Conservation (phyloP, 2,329 filamentous ascomycete genomes). For the Diaporthe humulicola region DNA sequence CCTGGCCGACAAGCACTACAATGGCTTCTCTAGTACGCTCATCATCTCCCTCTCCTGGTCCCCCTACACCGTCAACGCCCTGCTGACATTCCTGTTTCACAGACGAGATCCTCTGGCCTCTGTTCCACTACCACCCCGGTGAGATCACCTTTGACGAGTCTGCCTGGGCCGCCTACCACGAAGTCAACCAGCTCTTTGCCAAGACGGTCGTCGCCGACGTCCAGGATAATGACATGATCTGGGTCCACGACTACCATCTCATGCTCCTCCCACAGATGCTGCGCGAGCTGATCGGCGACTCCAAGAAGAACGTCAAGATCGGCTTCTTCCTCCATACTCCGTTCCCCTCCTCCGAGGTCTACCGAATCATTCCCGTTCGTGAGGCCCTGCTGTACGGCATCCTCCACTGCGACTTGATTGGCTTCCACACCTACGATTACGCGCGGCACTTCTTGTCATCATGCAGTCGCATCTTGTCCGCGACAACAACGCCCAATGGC, state of each 20-base stretch:
- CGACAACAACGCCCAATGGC: slow-evolving; percentile 89
- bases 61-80: slow-evolving; percentile 12
- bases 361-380: slow-evolving; percentile 92
- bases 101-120: slow-evolving; percentile 98
- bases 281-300: slow-evolving; percentile 85
- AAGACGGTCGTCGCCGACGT: slow-evolving; percentile 89
- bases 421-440: slow-evolving; percentile 99
- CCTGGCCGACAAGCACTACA: slow-evolving; percentile 95
- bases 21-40: slow-evolving; percentile 91
- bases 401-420: slow-evolving; percentile 93
- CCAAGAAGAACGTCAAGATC: slow-evolving; percentile 93
- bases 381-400: slow-evolving; percentile 90
- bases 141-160: slow-evolving; percentile 98
- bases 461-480: slow-evolving; percentile 90
- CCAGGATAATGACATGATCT: slow-evolving; percentile 93
- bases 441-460: slow-evolving; percentile 97
- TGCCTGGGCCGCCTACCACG: slow-evolving; percentile 91
- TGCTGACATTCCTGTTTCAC: slow-evolving; percentile 36
- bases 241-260: slow-evolving; percentile 98
- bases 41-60: slow-evolving; percentile 25
- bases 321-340: slow-evolving; percentile 98
- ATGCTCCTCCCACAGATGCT: slow-evolving; percentile 98
- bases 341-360: slow-evolving; percentile 97
- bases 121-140: slow-evolving; percentile 98
- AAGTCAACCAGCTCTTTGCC: slow-evolving; percentile 93